Evolutionary conservation across 2,329 filamentous ascomycete species (phyloP), one percentile per base, ranked within the genome.

Genomic region (Dactylellina leptospora): DNA sequence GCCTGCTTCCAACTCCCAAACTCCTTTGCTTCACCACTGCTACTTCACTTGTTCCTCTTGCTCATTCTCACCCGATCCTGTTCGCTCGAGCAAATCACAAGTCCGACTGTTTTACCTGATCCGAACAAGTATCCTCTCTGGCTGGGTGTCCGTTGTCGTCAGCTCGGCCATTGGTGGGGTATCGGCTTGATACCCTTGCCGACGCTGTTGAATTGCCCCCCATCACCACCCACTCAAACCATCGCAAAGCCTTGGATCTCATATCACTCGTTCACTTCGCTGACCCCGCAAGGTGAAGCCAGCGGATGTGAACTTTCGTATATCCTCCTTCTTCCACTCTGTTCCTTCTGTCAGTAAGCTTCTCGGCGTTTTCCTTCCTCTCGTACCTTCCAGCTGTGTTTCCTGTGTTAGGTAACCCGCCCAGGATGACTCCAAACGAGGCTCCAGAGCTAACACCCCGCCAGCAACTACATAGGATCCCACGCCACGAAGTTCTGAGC

Each of bases 391-490:
- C 51, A 72, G 59, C 59, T 54, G 6, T 28, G 38, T 27, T 51
- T 11, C 18, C 38, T 40, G 13, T 22, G 45, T 6, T 28, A 9
- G 20, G 33, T 55, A 40, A 27, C 20, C 25, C n/a, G 48, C 28
- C 59, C 40, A 64, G 20, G 40, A 72, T 72, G 68, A 55, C 68
- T 64, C 68, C 38, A 59, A 36, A 60, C 59, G 38, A 72, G 68
- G 59, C 59, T 72, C 38, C 68, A 50, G 40, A 50, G 38, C 56
- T 71, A 56, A 61, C 59, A 25, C 68, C 28, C 59, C 45, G 47
- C 51, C 59, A 64, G 20, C 59, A 63, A 59, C 47, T 72, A 13
- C 53, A 72, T 63, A 72, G 51, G 51, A 72, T 72, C 30, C 68
- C 58, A 22, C 33, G 55, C 38, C 59, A 59, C 59, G 42, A 58